These are phyloP conservation scores for Claviceps monticola DNA, from an alignment of 2,329 filamentous ascomycete species.

Conservation along the genomic window DNA sequence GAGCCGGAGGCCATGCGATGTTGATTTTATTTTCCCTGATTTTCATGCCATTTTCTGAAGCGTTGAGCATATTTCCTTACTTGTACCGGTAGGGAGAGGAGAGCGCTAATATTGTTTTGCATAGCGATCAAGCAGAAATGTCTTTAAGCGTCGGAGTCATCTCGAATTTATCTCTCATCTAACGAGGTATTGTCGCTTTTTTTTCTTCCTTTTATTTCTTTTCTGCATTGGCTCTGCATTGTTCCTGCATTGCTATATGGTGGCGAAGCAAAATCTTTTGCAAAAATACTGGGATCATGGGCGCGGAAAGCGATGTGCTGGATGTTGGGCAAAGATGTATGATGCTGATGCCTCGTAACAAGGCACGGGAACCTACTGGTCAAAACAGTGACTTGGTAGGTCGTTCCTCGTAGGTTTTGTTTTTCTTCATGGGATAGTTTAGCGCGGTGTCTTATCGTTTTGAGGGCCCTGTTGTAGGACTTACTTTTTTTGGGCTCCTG, in stretches of 20 bases:
- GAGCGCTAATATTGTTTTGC: background rate
- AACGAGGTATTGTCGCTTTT: background rate
- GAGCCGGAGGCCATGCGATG: too few relatives aligned
- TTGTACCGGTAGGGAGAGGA: too few relatives aligned
- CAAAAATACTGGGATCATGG: background rate
- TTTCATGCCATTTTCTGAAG: too few relatives aligned
- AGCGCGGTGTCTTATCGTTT: background rate
- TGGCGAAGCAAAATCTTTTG: background rate
- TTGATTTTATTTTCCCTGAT: too few relatives aligned
- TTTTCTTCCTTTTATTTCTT: background rate
- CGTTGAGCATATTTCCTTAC: too few relatives aligned
- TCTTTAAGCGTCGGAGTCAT: background rate
- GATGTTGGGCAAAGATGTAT: background rate
- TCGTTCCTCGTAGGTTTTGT: background rate
- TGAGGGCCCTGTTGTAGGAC: background rate
- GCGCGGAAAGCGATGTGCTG: background rate
- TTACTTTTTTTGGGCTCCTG: background rate
- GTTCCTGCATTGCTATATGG: too few relatives aligned
- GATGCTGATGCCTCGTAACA: background rate
- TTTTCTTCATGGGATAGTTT: background rate
- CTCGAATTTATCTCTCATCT: too few relatives aligned
- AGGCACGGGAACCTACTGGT: too few relatives aligned
- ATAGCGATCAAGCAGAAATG: background rate
- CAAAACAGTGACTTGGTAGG: background rate
- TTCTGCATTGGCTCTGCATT: background rate